phyloP scores from a whole-genome alignment of 2,329 filamentous ascomycete species.

The Rhynchosporium agropyri region DNA sequence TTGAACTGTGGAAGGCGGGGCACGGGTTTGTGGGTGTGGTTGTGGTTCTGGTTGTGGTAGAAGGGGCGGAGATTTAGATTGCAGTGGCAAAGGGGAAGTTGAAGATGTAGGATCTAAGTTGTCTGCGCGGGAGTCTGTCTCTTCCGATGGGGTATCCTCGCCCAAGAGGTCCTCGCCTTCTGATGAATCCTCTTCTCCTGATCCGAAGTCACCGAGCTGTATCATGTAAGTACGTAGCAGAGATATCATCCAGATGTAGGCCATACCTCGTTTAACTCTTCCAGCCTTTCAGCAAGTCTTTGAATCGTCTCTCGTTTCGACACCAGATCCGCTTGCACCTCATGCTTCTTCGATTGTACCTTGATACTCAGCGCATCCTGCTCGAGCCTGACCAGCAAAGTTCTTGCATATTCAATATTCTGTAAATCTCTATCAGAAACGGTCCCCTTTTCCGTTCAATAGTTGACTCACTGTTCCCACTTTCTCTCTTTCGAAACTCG shows the following conservation, averaged over 20 bases:
- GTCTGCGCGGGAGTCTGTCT: constrained; percentile 34
- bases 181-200: constrained; percentile 42
- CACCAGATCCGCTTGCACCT: constrained; percentile 64
- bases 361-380: constrained; percentile 66
- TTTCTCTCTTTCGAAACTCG: constrained; percentile 66
- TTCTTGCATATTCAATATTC: constrained; percentile 74
- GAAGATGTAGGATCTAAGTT: constrained; percentile 17
- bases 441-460: background rate
- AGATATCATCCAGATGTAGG: background rate
- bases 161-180: constrained; percentile 61
- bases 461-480: constrained; percentile 50
- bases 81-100: constrained; percentile 26
- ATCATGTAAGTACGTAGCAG: background rate
- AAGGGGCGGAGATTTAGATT: constrained; percentile 18
- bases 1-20: constrained; percentile 14
- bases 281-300: constrained; percentile 64
- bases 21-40: constrained; percentile 1
- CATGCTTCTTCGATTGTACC: constrained; percentile 58
- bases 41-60: constrained; percentile 13
- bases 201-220: constrained; percentile 34
- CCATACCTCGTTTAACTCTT: constrained; percentile 66
- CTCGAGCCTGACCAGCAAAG: constrained; percentile 69
- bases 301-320: constrained; percentile 68
- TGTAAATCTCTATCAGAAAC: constrained; percentile 39
- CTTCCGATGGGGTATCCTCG: constrained; percentile 54